A percentile compares a stretch with the other conserved stretches of the same genome.
Evolutionary conservation across 441 rosid species (phyloP).

Genomic region (Gossypium schwendimanii): DNA sequence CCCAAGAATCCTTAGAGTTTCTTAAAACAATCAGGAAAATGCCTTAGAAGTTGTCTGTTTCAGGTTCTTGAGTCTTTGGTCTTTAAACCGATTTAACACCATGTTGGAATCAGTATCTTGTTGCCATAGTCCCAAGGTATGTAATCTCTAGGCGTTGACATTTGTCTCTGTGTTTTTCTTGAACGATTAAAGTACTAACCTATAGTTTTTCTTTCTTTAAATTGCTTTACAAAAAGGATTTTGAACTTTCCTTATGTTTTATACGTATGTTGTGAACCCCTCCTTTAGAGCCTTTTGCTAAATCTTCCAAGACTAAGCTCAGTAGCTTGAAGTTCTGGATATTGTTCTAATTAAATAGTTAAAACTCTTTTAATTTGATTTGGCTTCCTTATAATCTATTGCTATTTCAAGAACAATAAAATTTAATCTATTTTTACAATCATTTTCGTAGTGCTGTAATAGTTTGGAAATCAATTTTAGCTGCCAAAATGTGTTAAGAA

Average conservation of each 20-base stretch:
- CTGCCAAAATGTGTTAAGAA: background rate
- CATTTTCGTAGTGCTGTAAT: background rate
- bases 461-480: background rate
- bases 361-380: background rate
- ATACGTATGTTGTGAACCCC: background rate
- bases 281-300: background rate
- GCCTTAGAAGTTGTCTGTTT: background rate
- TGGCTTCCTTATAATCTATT: background rate
- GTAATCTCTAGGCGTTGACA: background rate
- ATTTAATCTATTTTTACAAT: background rate
- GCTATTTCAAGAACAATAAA: background rate
- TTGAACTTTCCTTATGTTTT: background rate
- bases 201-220: background rate
- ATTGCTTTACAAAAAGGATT: background rate
- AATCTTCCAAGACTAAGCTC: background rate
- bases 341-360: background rate
- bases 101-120: constrained; percentile 53
- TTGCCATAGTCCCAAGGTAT: constrained; percentile 48
- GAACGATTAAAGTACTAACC: background rate
- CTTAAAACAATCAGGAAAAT: background rate
- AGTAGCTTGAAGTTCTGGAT: background rate
- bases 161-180: constrained; percentile 4
- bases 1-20: background rate
- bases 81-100: constrained; percentile 5
- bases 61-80: background rate